Conservation (phyloP, 2,329 filamentous ascomycete species). For the Microsporum audouinii region DNA sequence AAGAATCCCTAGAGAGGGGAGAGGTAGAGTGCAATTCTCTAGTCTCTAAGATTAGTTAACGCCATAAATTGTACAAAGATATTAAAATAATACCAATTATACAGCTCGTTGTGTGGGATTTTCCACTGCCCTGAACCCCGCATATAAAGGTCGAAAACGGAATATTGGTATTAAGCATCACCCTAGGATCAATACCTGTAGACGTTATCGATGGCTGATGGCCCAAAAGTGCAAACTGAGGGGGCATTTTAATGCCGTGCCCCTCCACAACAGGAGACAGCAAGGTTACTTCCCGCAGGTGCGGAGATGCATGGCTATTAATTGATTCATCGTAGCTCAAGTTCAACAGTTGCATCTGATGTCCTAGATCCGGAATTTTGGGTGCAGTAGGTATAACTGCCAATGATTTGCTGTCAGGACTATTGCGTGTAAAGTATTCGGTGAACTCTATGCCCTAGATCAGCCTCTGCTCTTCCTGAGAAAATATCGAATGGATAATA, state of each 20-base stretch:
- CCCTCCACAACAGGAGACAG: not conserved
- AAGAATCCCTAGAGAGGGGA: constrained; percentile 29
- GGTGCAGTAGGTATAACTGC: not conserved
- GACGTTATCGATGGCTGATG: not conserved
- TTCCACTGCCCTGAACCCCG: constrained; percentile 50
- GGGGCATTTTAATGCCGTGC: not conserved
- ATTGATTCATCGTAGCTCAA: not conserved
- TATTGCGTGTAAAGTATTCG: not conserved
- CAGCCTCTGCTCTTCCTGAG: not conserved
- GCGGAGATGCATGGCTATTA: not conserved
- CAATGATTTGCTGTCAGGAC: not conserved
- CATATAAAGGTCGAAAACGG: constrained; percentile 53
- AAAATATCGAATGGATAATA: not conserved
- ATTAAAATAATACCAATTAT: constrained; percentile 48
- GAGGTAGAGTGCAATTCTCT: not conserved
- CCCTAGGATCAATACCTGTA: not conserved
- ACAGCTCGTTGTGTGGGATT: constrained; percentile 41
- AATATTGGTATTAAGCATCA: constrained; percentile 23
- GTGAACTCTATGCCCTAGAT: not conserved
- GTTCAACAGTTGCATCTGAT: not conserved
- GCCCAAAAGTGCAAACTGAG: not conserved
- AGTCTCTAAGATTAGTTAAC: not conserved
- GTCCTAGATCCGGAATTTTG: not conserved
- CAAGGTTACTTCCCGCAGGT: not conserved
- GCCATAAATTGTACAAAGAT: constrained; percentile 16